Conservation (phyloP, 345 rosid species). For the Camelina hispida region DNA sequence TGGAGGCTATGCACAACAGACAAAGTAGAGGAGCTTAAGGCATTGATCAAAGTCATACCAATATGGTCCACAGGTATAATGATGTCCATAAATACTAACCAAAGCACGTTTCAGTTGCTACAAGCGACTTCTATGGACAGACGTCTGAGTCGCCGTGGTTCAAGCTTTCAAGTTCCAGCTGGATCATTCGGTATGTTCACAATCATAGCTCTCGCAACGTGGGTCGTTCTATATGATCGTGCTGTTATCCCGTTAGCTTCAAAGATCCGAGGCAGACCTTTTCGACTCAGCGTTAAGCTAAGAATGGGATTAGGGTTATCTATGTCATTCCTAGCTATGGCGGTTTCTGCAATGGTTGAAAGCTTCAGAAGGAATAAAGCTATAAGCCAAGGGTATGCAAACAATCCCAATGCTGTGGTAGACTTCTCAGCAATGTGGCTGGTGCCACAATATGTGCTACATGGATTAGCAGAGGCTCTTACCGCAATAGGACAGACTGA, state of each 20-base stretch:
- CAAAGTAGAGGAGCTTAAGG: slow-evolving; percentile 84
- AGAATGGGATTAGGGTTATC: slow-evolving; percentile 80
- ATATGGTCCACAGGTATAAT: slow-evolving; percentile 79
- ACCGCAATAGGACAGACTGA: slow-evolving; percentile 74
- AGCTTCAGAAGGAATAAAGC: slow-evolving; percentile 64
- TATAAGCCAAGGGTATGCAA: slow-evolving; percentile 53
- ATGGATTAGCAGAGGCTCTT: slow-evolving; percentile 80
- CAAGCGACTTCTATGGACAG: slow-evolving; percentile 82
- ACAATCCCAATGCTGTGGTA: slow-evolving; percentile 49
- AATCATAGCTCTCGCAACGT: slow-evolving; percentile 51
- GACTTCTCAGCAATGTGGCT: slow-evolving; percentile 85
- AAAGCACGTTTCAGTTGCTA: slow-evolving; percentile 61
- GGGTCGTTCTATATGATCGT: slow-evolving; percentile 77
- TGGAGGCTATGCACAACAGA: slow-evolving; percentile 81
- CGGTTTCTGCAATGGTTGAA: slow-evolving; percentile 64
- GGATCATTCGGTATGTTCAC: slow-evolving; percentile 68
- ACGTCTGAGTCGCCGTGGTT: slow-evolving; percentile 47
- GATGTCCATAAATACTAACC: slow-evolving; percentile 66
- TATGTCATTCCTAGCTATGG: slow-evolving; percentile 63
- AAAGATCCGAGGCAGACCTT: slow-evolving; percentile 62
- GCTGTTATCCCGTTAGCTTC: slow-evolving; percentile 69
- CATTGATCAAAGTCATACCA: slow-evolving; percentile 66
- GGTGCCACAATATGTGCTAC: slow-evolving; percentile 61
- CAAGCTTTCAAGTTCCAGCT: slow-evolving; percentile 73
- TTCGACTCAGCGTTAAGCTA: slow-evolving; percentile 54